Evolutionary conservation across 306 rosid genomes (phyloP), one percentile per base, ranked within the genome.

Genomic region (Prinsepia uniflora): DNA sequence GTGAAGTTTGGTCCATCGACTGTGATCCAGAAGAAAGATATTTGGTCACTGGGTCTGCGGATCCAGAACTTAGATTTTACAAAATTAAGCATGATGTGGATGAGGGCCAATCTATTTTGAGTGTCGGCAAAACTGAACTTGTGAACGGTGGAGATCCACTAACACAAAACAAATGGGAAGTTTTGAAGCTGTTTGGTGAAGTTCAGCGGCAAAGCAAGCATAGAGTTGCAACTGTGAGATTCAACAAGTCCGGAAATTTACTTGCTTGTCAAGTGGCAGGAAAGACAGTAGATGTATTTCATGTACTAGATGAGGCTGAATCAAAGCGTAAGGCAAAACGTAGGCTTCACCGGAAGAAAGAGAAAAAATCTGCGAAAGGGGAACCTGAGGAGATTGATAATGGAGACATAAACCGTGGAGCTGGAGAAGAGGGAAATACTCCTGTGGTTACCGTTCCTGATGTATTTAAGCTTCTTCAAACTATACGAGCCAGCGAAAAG

Each of bases 211-310:
- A 89, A 82, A 86, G 79, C 82, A 87, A 86, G 71, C 96, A 94
- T 67, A 94, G 98, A 84, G 96, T 94, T 73, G 86, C 95, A 10
- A 90, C 89, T 0, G 84, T 94, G 75, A 85, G 83, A 80, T 94
- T 90, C 76, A 86, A 85, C 86, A 94, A 84, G 83, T 76, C 86
- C 0, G 98, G 98, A 65, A 87, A 76, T 84, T 78, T 94, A 74
- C 75, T 94, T 69, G 98, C 97, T 47, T 94, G 96, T 72, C 98
- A 94, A 71, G 89, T 86, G 70, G 97, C 98, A 0, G 98, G 97
- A 64, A 90, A 94, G 82, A 86, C 82, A 1, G 87, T 88, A 13
- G 98, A 94, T 78, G 71, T 94, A 61, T 94, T 81, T 73, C 86
- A 83, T 22, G 86, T 94, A n/a, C 79, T 94, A 85, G 96, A 91